Conservation (phyloP, 2,329 filamentous ascomycete genomes). For the Fusarium chlamydosporum region DNA sequence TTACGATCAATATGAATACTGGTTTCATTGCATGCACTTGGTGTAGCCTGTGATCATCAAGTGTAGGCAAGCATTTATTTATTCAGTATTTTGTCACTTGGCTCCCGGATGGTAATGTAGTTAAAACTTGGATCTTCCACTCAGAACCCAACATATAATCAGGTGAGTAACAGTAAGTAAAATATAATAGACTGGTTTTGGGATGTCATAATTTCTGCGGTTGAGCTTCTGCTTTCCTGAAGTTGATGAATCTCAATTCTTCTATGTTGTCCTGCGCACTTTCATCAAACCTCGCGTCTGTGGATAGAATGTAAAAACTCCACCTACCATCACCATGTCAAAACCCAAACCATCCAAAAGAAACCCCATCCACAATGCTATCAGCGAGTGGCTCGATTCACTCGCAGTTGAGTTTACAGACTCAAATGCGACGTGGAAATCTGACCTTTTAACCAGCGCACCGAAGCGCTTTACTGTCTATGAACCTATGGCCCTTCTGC, state of each 20-base stretch:
- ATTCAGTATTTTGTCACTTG: not conserved
- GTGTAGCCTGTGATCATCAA: not conserved
- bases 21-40: not conserved
- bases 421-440: conserved; percentile 31
- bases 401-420: conserved; percentile 13
- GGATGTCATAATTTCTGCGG: not conserved
- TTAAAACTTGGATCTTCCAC: not conserved
- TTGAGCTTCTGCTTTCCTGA: not conserved
- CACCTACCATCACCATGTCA: conserved; percentile 47
- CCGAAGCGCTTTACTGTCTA: conserved; percentile 73
- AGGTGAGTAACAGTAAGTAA: not conserved
- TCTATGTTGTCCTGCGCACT: not conserved
- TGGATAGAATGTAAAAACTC: conserved; percentile 16
- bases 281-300: conserved; percentile 2
- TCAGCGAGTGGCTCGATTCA: conserved; percentile 51
- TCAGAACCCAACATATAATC: not conserved
- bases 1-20: conserved; percentile 25
- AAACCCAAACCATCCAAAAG: conserved; percentile 43
- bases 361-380: conserved; percentile 54
- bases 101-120: not conserved
- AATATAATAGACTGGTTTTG: not conserved
- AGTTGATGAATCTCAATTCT: not conserved
- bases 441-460: conserved; percentile 57
- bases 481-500: conserved; percentile 72
- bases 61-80: not conserved